Conservation (phyloP, 2,329 filamentous ascomycete genomes). For the Domatiomyces globalis region DNA sequence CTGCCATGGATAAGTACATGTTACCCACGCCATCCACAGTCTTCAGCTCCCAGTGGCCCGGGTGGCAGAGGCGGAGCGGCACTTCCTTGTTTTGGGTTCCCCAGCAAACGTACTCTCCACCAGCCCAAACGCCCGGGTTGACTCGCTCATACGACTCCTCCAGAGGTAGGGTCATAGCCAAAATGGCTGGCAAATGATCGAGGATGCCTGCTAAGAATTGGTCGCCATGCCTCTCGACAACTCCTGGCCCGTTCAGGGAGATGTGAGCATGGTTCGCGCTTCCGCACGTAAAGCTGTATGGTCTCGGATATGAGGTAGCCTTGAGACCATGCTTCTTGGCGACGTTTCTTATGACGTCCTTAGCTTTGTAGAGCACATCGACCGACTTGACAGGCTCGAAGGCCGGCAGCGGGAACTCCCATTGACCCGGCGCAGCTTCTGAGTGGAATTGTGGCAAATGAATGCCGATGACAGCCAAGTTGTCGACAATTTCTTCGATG, state of each 20-base stretch:
- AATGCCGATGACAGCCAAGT: slow-evolving; percentile 49
- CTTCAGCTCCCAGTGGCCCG: slow-evolving; percentile 64
- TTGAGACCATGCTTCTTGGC: slow-evolving; percentile 49
- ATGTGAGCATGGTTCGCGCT: slow-evolving; percentile 58
- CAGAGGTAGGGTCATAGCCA: slow-evolving; percentile 54
- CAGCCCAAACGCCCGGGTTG: slow-evolving; percentile 57
- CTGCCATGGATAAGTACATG: slow-evolving; percentile 54
- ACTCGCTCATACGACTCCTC: slow-evolving; percentile 55
- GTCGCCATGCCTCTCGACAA: slow-evolving; percentile 30
- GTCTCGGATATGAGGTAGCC: slow-evolving; percentile 62
- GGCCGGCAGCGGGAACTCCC: slow-evolving; percentile 58
- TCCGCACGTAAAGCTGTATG: slow-evolving; percentile 43
- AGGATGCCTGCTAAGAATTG: slow-evolving; percentile 61
- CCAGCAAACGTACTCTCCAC: slow-evolving; percentile 67
- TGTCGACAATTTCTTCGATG: slow-evolving; percentile 50
- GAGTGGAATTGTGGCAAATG: slow-evolving; percentile 59
- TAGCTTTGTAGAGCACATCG: slow-evolving; percentile 55
- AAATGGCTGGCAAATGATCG: slow-evolving; percentile 49
- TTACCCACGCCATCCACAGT: slow-evolving; percentile 68
- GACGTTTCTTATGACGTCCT: slow-evolving; percentile 53
- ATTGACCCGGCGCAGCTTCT: slow-evolving; percentile 60
- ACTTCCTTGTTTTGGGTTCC: slow-evolving; percentile 68
- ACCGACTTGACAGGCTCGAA: slow-evolving; percentile 51
- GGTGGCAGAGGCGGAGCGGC: slow-evolving; percentile 52
- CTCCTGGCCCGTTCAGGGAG: slow-evolving; percentile 41